A percentile compares a stretch with the other conserved stretches of the same genome.
phyloP scores from a whole-genome alignment of 2,329 filamentous ascomycete genomes.

The Diaporthe sp. region DNA sequence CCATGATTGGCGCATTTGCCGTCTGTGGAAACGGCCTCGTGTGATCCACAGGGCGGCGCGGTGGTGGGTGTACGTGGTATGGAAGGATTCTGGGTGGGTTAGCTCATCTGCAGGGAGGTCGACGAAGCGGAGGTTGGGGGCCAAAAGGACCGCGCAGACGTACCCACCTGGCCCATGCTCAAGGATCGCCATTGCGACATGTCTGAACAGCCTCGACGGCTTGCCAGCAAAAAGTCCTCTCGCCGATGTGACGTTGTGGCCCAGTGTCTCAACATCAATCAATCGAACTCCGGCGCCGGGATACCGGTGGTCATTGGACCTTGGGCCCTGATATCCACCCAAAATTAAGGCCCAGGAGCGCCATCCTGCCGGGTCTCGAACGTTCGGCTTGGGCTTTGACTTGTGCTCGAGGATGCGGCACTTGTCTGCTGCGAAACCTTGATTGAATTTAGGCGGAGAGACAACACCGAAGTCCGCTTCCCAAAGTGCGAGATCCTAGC shows the following conservation, averaged over 20 bases:
- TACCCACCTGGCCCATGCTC: constrained; percentile 29
- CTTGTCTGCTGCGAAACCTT: not conserved
- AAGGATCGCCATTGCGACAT: constrained; percentile 18
- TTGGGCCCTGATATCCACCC: not conserved
- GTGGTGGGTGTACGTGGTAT: constrained; percentile 5
- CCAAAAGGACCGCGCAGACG: constrained; percentile 32
- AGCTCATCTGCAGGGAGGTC: constrained; percentile 18
- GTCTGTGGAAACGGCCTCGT: constrained; percentile 9
- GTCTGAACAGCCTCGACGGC: constrained; percentile 15
- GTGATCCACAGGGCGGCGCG: constrained; percentile 18
- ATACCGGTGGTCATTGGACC: not conserved
- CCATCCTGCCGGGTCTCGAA: constrained; percentile 6
- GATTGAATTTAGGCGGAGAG: not conserved
- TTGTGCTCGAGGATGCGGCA: constrained; percentile 11
- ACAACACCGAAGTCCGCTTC: constrained; percentile 3
- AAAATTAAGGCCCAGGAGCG: constrained; percentile 21
- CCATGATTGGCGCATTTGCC: not conserved
- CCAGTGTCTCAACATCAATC: constrained; percentile 27
- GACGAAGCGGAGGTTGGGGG: constrained; percentile 19
- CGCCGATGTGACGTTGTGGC: constrained; percentile 21
- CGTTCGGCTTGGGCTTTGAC: not conserved
- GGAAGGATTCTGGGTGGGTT: constrained; percentile 19
- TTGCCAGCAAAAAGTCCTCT: not conserved
- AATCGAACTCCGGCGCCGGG: constrained; percentile 4
- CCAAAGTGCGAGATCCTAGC: constrained; percentile 1